These are phyloP conservation scores for Candida ascalaphidarum DNA, from an alignment of 805 yeast species.

Conservation along the genomic window DNA sequence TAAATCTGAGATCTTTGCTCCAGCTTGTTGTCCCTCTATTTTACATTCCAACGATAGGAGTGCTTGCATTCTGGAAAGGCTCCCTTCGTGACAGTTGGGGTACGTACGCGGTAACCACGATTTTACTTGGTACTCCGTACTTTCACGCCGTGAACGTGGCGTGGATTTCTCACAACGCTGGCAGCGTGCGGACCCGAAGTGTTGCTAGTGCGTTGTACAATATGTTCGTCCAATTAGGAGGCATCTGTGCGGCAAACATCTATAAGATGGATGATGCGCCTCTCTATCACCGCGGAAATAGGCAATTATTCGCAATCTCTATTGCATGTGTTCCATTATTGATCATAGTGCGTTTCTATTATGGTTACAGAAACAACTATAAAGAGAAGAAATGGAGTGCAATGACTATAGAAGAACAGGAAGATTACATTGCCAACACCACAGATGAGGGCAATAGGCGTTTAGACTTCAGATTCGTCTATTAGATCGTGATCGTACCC, in stretches of 20 bases:
- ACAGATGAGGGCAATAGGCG: constrained; percentile 16
- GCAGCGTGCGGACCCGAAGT: constrained; percentile 55
- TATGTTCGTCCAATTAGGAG: constrained; percentile 53
- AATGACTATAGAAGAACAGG: constrained; percentile 11
- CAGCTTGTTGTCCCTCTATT: constrained; percentile 12
- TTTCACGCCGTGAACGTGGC: constrained; percentile 49
- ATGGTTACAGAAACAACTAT: constrained; percentile 12
- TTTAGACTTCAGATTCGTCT: constrained; percentile 16
- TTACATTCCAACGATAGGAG: too few relatives aligned
- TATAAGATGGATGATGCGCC: constrained; percentile 55
- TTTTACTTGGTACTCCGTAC: constrained; percentile 36
- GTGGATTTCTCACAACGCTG: constrained; percentile 57
- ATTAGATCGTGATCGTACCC: too few relatives aligned
- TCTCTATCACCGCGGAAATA: constrained; percentile 50
- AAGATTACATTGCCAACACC: constrained; percentile 8
- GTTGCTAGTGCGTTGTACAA: constrained; percentile 60
- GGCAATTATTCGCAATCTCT: constrained; percentile 26
- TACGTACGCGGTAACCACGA: constrained; percentile 28
- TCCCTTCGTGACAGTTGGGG: constrained; percentile 33
- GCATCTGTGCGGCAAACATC: constrained; percentile 46
- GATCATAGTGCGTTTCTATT: constrained; percentile 13
- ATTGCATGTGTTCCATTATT: constrained; percentile 14
- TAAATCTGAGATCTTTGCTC: constrained; percentile 14
- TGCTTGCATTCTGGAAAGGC: constrained; percentile 28
- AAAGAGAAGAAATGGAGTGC: constrained; percentile 10